phyloP scores from a whole-genome alignment of 495 filamentous ascomycete species.

The Chlorociboria aeruginascens region DNA sequence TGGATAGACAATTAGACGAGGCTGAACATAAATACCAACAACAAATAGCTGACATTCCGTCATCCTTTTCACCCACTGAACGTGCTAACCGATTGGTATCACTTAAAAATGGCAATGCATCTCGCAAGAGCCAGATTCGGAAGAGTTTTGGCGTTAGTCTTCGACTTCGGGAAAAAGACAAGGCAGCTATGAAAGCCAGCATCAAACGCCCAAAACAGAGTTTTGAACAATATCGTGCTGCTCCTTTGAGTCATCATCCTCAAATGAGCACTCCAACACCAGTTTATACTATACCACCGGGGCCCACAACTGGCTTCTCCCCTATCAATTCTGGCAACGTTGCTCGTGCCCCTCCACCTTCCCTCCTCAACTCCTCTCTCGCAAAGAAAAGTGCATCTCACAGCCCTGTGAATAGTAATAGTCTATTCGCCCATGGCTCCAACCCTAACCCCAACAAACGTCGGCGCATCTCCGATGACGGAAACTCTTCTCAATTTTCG shows the following conservation, averaged over 20 bases:
- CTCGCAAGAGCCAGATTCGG: constrained; percentile 14
- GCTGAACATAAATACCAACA: constrained; percentile 3
- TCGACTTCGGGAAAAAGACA: constrained; percentile 13
- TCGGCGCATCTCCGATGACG: neutral
- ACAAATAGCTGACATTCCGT: neutral
- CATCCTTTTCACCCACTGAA: neutral
- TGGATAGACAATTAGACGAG: constrained; percentile 7
- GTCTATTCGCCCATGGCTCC: too few species aligned
- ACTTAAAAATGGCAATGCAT: constrained; percentile 13
- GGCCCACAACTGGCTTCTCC: neutral
- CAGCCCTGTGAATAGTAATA: too few species aligned
- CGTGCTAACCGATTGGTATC: neutral
- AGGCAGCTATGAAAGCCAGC: constrained; percentile 1
- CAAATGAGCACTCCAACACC: neutral
- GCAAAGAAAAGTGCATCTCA: neutral
- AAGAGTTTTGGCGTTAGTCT: constrained; percentile 14
- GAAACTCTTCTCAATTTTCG: neutral
- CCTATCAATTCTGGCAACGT: neutral
- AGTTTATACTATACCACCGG: neutral
- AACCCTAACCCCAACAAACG: neutral
- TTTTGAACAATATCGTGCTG: too few species aligned
- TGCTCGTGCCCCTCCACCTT: neutral
- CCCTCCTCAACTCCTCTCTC: neutral
- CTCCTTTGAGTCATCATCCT: too few species aligned
- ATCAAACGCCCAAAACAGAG: neutral